A percentile compares a stretch with the other conserved stretches of the same genome.
Conservation (phyloP, 768 basidiomycete species). For the Kwoniella mangroviensis region DNA sequence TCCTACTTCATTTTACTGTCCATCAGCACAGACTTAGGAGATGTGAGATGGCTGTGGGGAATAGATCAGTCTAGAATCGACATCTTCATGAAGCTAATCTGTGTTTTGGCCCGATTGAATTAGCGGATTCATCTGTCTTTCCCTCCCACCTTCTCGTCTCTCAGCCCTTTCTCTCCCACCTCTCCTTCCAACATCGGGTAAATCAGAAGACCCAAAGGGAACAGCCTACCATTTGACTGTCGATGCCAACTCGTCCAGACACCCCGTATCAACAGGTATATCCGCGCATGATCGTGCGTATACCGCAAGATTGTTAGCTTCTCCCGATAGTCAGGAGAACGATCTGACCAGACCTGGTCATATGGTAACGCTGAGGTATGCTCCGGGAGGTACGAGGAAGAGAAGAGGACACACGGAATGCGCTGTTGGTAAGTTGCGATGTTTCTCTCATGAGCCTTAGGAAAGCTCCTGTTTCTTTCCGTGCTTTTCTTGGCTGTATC, state of each 20-base stretch:
- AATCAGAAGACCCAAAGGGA: conserved; percentile 75
- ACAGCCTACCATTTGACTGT: conserved; percentile 97
- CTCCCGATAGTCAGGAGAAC: conserved; percentile 61
- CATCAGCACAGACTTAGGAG: neutral
- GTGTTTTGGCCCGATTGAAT: neutral
- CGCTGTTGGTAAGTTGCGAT: conserved; percentile 64
- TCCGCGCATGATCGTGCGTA: conserved; percentile 92
- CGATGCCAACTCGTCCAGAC: conserved; percentile 69
- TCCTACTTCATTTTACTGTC: neutral
- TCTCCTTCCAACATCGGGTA: conserved; percentile 43
- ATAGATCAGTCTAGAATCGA: too few species aligned
- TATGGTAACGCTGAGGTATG: conserved; percentile 88
- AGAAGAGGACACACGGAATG: conserved; percentile 94
- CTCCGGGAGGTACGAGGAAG: conserved; percentile 79
- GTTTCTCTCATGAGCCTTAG: neutral
- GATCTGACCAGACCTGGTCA: conserved; percentile 95
- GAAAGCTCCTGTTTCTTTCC: too few species aligned
- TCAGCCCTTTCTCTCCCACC: conserved; percentile 77
- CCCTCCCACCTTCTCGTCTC: conserved; percentile 76
- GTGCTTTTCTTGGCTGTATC: neutral
- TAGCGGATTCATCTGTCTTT: conserved; percentile 93
- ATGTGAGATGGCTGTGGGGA: too few species aligned
- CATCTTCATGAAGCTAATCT: too few species aligned
- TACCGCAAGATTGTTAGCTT: conserved; percentile 80
- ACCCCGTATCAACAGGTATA: conserved; percentile 87